A percentile compares a stretch with the other conserved stretches of the same genome.
These are phyloP conservation scores for Dryas drummondii DNA, from an alignment of 306 rosid species.

Conservation along the genomic window DNA sequence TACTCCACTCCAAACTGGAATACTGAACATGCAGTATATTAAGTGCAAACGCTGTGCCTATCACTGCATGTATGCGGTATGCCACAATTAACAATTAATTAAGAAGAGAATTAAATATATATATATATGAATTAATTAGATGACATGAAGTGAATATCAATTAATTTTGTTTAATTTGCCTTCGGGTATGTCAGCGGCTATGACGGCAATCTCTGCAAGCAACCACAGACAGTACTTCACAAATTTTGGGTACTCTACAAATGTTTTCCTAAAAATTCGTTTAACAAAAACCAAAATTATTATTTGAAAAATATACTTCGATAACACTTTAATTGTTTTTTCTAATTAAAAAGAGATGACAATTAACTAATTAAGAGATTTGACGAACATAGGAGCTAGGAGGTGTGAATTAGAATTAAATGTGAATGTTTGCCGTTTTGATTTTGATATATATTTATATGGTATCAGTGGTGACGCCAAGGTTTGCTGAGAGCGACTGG, in stretches of 20 bases:
- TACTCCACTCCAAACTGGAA: slow-evolving; percentile 88
- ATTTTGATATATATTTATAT: too few species aligned
- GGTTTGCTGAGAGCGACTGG: slow-evolving; percentile 89
- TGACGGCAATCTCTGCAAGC: slow-evolving; percentile 78
- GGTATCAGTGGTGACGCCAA: slow-evolving; percentile 76
- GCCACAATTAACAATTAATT: neutral
- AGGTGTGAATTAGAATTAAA: neutral
- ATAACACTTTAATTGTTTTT: too few species aligned
- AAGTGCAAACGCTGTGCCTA: slow-evolving; percentile 87
- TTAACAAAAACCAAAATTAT: too few species aligned
- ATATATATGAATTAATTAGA: neutral
- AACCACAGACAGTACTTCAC: slow-evolving; percentile 80
- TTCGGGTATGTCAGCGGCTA: slow-evolving; percentile 95
- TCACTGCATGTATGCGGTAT: slow-evolving; percentile 44
- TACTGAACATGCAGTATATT: slow-evolving; percentile 69
- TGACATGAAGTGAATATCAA: neutral
- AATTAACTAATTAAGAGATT: too few species aligned
- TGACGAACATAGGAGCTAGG: too few species aligned
- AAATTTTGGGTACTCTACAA: slow-evolving; percentile 66
- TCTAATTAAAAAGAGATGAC: too few species aligned
- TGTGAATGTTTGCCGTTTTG: neutral
- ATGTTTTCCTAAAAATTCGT: slow-evolving; percentile 59
- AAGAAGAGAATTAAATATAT: too few species aligned
- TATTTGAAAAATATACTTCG: too few species aligned
- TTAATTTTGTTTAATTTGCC: slow-evolving; percentile 28